Evolutionary conservation across 257 asterid species (phyloP), one percentile per base, ranked within the genome.

Genomic region (Verbena officinalis): DNA sequence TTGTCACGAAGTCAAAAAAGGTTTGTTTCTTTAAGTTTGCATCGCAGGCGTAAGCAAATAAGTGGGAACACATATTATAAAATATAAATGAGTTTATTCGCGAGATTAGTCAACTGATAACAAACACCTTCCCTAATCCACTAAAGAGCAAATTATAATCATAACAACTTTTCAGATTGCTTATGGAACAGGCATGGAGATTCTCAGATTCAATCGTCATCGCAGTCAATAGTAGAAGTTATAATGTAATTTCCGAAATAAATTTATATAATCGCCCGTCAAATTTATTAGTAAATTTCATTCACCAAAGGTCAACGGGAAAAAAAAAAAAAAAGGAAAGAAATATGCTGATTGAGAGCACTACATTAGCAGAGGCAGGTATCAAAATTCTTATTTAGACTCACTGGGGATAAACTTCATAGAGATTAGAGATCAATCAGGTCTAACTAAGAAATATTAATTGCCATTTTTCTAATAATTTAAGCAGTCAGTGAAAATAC

Each of bases 51-150:
- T 20, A 16, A 59, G 24, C 39, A 54, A n/a, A 27, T 6, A 42
- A 52, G 46, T 30, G 66, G 66, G 49, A 36, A 24, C 22, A 13
- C 12, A n/a, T 5, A 27, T 27, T 27, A 27, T 27, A 27, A 5
- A 27, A 2, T 2, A 27, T 5, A 5, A 36, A 1, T 42, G 23
- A 49, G 23, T 50, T 69, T 51, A 24, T 43, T 54, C 15, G 72
- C 59, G 70, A 51, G 65, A 78, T 68, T 72, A 67, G 83, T 75
- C 83, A 80, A 80, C 86, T 60, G 74, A 73, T 71, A 79, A 65
- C 73, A 45, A 61, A 17, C 45, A 51, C 59, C 74, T 72, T 60
- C 83, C 79, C 92, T 78, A 82, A 80, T 76, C 87, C 92, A 85
- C 79, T 81, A 63, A 4, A 39, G 39, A 58, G 22, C 59, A 53